These are phyloP conservation scores for Saccharomyces hybrid DNA, from an alignment of 1,139 yeast genomes.

Conservation along the genomic window DNA sequence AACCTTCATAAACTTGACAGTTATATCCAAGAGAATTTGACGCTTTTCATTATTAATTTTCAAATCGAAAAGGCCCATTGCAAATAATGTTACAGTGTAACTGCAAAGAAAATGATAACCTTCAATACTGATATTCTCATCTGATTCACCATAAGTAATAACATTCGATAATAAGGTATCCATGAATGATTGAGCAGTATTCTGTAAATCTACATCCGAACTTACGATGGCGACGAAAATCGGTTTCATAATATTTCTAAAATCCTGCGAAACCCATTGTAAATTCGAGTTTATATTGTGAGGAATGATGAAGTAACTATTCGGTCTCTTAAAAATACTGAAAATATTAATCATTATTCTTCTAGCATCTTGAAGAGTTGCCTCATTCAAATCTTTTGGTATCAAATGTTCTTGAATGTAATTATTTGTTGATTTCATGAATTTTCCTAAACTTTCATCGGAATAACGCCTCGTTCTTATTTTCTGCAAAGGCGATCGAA, in stretches of 20 bases:
- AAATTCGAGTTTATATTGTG: slow-evolving; percentile 15
- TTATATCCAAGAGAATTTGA: slow-evolving; percentile 19
- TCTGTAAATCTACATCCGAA: slow-evolving; percentile 4
- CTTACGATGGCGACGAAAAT: slow-evolving; percentile 15
- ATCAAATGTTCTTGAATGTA: neutral
- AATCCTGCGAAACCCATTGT: slow-evolving; percentile 20
- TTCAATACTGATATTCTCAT: slow-evolving; percentile 13
- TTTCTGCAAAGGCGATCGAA: slow-evolving; percentile 6
- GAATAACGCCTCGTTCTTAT: slow-evolving; percentile 9
- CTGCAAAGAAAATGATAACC: slow-evolving; percentile 19
- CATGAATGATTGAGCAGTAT: slow-evolving; percentile 9
- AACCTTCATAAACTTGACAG: slow-evolving; percentile 20
- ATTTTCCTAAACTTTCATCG: slow-evolving; percentile 8
- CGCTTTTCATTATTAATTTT: slow-evolving; percentile 19
- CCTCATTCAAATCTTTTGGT: slow-evolving; percentile 6
- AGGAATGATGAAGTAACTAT: slow-evolving; percentile 22
- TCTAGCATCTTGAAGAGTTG: slow-evolving; percentile 17
- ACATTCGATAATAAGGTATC: slow-evolving; percentile 20
- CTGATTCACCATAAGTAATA: slow-evolving; percentile 15
- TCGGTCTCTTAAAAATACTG: slow-evolving; percentile 24
- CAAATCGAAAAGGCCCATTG: slow-evolving; percentile 25
- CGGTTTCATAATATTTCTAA: slow-evolving; percentile 12
- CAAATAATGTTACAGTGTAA: slow-evolving; percentile 20
- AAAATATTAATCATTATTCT: slow-evolving; percentile 25
- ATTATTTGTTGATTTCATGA: slow-evolving; percentile 3